phyloP scores from a whole-genome alignment of 352 stramenopile genomes.

The Elongisporangium senticosum region DNA sequence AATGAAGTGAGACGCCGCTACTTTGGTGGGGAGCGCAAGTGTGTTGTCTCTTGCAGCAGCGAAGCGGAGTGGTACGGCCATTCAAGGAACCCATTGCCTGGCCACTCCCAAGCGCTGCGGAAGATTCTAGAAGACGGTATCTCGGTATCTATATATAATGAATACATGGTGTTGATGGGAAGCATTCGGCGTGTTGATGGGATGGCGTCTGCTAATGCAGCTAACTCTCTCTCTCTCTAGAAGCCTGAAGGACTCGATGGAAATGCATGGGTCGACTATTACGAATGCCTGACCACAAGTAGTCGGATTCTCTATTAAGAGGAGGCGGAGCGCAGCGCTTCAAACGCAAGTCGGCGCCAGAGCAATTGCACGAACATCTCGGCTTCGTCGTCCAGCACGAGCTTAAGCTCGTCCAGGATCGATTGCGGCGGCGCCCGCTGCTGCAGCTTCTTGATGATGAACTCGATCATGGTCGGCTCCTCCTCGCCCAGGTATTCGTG shows the following conservation, averaged over 20 bases:
- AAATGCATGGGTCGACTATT: background rate
- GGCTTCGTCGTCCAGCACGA: constrained; percentile 43
- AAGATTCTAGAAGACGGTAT: background rate
- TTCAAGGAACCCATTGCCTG: background rate
- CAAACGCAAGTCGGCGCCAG: constrained; percentile 53
- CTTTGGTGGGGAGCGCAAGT: background rate
- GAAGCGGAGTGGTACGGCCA: background rate
- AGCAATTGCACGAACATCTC: constrained; percentile 46
- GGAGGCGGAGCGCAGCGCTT: constrained; percentile 20
- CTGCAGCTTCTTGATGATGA: constrained; percentile 35
- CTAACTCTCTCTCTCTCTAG: background rate
- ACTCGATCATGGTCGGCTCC: constrained; percentile 34
- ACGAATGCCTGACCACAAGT: no score
- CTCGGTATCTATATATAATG: background rate
- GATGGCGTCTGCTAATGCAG: no score
- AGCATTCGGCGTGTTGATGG: background rate
- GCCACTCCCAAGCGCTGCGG: background rate
- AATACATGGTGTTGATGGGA: background rate
- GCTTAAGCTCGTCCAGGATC: constrained; percentile 30
- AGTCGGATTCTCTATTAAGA: background rate
- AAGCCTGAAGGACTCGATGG: background rate
- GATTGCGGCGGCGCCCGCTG: constrained; percentile 15
- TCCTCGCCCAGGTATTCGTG: constrained; percentile 48
- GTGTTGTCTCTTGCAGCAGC: background rate
- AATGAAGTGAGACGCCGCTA: constrained; percentile 40